Percentiles rank a stretch among this genome's conserved stretches.
Conservation (phyloP, 129 eudicot species). For the Tagetes patula region DNA sequence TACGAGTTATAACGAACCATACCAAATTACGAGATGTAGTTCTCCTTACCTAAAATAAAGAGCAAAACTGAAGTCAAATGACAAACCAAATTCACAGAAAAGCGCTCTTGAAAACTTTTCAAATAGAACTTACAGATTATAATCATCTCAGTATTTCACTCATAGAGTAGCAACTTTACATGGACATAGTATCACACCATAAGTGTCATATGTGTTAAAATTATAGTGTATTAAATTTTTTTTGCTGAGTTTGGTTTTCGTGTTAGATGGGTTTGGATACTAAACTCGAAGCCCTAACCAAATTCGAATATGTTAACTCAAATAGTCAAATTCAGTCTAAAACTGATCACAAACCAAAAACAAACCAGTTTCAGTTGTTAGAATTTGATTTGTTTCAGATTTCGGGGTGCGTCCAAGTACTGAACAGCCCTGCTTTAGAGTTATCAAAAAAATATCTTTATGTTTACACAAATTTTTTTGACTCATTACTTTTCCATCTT, state of each 20-base stretch:
- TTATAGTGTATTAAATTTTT: neutral
- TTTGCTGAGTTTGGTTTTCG: neutral
- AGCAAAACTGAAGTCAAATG: conserved; percentile 5
- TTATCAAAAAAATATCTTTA: conserved; percentile 5
- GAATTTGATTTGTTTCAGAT: conserved; percentile 4
- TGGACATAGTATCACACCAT: neutral
- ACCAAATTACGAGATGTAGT: neutral
- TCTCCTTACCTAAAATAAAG: neutral
- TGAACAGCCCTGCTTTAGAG: neutral
- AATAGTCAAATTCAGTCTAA: neutral
- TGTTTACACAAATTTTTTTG: conserved; percentile 24
- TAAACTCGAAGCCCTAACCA: neutral
- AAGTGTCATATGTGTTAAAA: neutral
- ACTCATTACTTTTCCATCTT: conserved; percentile 38
- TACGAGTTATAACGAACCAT: neutral
- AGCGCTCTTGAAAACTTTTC: neutral
- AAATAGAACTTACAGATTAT: neutral
- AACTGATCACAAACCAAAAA: neutral
- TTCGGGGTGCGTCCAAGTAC: neutral
- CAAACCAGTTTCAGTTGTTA: neutral
- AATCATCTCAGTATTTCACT: neutral
- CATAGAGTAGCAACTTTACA: conserved; percentile 1
- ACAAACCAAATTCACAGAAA: neutral
- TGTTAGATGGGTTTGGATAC: neutral
- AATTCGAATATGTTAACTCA: neutral